Evolutionary conservation across 2,329 filamentous ascomycete genomes (phyloP).

Genomic region (Trichophyton verrucosum): DNA sequence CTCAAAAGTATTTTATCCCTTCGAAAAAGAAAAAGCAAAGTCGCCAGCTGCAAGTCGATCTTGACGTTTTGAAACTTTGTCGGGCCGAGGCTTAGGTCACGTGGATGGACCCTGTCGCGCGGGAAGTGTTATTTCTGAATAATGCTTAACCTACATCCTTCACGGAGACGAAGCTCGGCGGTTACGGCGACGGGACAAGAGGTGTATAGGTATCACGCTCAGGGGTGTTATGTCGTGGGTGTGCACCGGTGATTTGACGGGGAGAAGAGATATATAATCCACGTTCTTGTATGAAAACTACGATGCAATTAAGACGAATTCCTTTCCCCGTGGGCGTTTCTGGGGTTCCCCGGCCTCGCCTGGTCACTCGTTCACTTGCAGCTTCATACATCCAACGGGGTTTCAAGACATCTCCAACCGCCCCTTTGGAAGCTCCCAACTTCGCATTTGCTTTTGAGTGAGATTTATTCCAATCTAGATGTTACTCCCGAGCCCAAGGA

Average conservation of each 20-base stretch:
- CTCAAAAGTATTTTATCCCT: neutral
- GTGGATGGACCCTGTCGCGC: neutral
- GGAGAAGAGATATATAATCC: neutral
- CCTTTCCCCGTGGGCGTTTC: neutral
- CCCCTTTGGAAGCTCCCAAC: constrained; percentile 18
- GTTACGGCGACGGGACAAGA: no score
- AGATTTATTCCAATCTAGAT: constrained; percentile 10
- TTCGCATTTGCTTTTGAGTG: constrained; percentile 39
- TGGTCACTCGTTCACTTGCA: neutral
- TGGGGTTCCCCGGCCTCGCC: neutral
- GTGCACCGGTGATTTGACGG: neutral
- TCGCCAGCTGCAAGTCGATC: neutral
- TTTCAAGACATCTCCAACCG: constrained; percentile 5
- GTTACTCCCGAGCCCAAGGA: neutral
- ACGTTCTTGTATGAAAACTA: neutral
- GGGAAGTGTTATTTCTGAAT: neutral
- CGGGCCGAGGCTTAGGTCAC: neutral
- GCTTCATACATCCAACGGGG: constrained; percentile 1
- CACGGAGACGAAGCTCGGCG: no score
- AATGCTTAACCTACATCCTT: no score
- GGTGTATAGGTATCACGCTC: no score
- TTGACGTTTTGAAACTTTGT: neutral
- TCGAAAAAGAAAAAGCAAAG: neutral
- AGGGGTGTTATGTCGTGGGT: neutral
- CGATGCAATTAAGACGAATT: neutral